Evolutionary conservation across 179 eudicot genomes (phyloP), one percentile per base, ranked within the genome.

Genomic region (Gypsophila paniculata): DNA sequence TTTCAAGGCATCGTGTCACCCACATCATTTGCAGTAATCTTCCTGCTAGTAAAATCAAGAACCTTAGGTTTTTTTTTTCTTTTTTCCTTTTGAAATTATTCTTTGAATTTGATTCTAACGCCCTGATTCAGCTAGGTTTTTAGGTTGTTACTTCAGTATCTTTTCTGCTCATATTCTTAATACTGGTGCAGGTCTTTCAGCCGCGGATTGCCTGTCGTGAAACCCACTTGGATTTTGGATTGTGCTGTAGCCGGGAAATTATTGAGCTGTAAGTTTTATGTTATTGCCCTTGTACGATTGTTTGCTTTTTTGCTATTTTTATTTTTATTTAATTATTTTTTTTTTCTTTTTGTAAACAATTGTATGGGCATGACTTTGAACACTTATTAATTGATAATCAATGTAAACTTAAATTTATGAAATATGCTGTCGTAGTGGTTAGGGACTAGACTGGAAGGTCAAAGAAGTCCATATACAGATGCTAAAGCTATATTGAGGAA

Each of bases 11-110:
- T 36, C 86, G 81, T 64, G 96, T 91, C 34, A 88, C 94, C 68
- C 97, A 89, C 77, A 86, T 91, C 57, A 86, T 91, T 65, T 94
- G 97, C 79, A 88, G 98, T 72, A 88, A 89, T 75, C 96, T 88
- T 76, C 92, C 94, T 44, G 82, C 89, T 66, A 86, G 91, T 77
- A 94, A 94, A 89, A 83, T 89, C 57, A 94, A 90, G 82, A 91
- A 91, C 61, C 76, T 91, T 63, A 91, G 97, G 97, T 94, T 23
- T 71, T 7, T 61, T 39, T 23, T 57, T 13, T 52, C 68, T 59
- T 60, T 71, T 26, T 46, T 23, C 63, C 14, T 64, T 70, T 49
- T 64, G 26, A 42, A 13, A 34, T 46, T 81, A 4, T 38, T 26
- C 55, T 73, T 17, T n/a, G 38, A 65, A 22, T 2, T 46, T 32